phyloP scores from a whole-genome alignment of 345 rosid genomes.

The Pistacia integerrima region DNA sequence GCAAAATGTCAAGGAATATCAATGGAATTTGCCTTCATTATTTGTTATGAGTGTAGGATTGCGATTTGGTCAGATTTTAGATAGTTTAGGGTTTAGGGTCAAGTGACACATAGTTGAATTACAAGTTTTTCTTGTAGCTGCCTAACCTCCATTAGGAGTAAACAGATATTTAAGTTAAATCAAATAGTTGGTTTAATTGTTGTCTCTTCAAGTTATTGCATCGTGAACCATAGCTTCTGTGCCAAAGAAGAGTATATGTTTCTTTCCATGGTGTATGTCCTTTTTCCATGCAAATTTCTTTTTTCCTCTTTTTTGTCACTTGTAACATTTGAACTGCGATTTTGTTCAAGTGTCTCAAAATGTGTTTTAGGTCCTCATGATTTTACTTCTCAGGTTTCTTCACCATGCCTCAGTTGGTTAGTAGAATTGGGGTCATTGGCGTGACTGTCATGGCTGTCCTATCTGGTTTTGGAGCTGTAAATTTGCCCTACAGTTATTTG shows the following conservation, averaged over 20 bases:
- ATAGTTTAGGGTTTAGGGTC: too few relatives aligned
- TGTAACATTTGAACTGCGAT: not conserved
- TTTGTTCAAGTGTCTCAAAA: not conserved
- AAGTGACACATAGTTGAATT: too few relatives aligned
- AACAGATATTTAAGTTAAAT: too few relatives aligned
- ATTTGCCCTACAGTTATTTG: constrained; percentile 95
- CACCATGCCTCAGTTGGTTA: constrained; percentile 90
- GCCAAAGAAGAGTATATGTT: not conserved
- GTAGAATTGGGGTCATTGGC: constrained; percentile 97
- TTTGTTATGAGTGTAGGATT: too few relatives aligned
- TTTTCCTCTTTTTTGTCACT: not conserved
- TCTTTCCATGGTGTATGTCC: not conserved
- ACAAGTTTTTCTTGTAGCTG: not conserved
- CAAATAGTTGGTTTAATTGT: too few relatives aligned
- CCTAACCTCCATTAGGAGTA: not conserved
- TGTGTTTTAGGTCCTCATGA: constrained; percentile 12
- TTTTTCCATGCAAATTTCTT: not conserved
- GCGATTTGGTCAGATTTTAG: too few relatives aligned
- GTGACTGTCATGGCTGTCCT: constrained; percentile 97
- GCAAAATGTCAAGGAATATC: too few relatives aligned
- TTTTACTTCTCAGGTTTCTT: constrained; percentile 73
- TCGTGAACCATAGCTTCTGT: not conserved
- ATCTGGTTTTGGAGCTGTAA: constrained; percentile 98
- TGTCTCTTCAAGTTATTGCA: not conserved
- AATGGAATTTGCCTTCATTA: too few relatives aligned